These are phyloP conservation scores for Leersia perrieri DNA, from an alignment of 176 grass and related monocot species.

Conservation along the genomic window DNA sequence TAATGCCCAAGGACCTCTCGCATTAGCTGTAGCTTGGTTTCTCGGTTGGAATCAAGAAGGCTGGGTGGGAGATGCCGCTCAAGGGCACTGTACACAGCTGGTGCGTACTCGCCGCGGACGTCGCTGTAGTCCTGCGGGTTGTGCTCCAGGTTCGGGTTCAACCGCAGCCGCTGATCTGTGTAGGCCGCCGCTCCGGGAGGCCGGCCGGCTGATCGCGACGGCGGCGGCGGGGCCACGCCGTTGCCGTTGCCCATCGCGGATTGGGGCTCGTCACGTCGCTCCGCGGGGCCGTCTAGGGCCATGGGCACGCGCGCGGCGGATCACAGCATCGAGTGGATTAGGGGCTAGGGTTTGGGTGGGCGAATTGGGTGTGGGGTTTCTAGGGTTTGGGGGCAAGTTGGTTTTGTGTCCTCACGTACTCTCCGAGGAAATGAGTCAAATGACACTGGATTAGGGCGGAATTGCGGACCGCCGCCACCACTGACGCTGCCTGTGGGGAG, in stretches of 20 bases:
- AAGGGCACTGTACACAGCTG: conserved; percentile 66
- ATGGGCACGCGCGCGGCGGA: conserved; percentile 27
- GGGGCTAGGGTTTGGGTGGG: conserved; percentile 18
- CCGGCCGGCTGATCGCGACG: neutral
- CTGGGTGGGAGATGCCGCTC: conserved; percentile 76
- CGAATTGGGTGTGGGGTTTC: neutral
- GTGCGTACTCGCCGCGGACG: conserved; percentile 62
- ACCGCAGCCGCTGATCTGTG: conserved; percentile 51
- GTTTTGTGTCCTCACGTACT: neutral
- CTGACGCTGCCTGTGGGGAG: neutral
- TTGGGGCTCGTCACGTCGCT: conserved; percentile 50
- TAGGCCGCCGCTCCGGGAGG: conserved; percentile 11
- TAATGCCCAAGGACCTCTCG: conserved; percentile 61
- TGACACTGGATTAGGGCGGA: neutral
- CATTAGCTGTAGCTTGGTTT: conserved; percentile 65
- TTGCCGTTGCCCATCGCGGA: conserved; percentile 49
- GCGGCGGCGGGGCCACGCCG: conserved; percentile 23
- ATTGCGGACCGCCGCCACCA: neutral
- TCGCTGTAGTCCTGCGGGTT: conserved; percentile 60
- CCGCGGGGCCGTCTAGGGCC: conserved; percentile 50
- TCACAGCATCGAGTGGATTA: conserved; percentile 33
- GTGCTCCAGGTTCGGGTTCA: conserved; percentile 72
- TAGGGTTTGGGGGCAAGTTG: neutral
- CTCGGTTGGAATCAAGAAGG: conserved; percentile 62
- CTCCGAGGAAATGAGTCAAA: neutral